Base-by-base conservation (phyloP, 306 rosid species). In the Parietaria judaica region DNA sequence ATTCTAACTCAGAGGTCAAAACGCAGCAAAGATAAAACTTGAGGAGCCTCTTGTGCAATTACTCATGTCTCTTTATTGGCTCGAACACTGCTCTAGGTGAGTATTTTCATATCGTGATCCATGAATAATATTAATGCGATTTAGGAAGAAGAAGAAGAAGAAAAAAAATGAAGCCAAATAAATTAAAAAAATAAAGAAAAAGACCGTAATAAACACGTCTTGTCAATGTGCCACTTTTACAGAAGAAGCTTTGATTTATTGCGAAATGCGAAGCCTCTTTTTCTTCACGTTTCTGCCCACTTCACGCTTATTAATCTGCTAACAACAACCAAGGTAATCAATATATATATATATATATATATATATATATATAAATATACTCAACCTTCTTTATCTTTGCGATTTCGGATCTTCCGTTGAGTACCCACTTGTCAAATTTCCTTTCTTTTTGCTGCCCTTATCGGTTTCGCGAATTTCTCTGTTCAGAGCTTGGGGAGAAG, bases 241-340 rank as follows among this genome's bases (percentile, higher is more conserved):
- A 62, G 70, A 54, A 58, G 46, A 37, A 58, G 43, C 13, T 56
- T 57, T 38, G 31, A 23, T 23, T 54, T 48, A 48, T 48, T 54
- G 38, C 23, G 64, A 62, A 67, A 69, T 47, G 70, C 31, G 52
- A 61, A 58, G 31, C 59, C 58, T 63, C 53, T 70, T 69, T 68
- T 75, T 68, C 81, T 83, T 84, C 87, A 80, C 78, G 74, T 81
- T 90, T 83, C 84, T 81, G 77, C 74, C 78, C 67, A 60, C 68
- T 76, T 43, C 72, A 61, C 68, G 47, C 76, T 61, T 7, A 13
- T 53, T 61, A 54, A 63, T 16, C 38, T 0, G 71, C 37, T 37
- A 55, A 51, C 36, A 8, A 43, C 47, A 15, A 11, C 52, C 38
- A 60, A 69, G 82, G 84, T 80, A 80, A 73, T 23, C 31, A 23